Evolutionary conservation across 192 early-diverging fungal species (phyloP).

Genomic region (Pecoramyces ruminantium): DNA sequence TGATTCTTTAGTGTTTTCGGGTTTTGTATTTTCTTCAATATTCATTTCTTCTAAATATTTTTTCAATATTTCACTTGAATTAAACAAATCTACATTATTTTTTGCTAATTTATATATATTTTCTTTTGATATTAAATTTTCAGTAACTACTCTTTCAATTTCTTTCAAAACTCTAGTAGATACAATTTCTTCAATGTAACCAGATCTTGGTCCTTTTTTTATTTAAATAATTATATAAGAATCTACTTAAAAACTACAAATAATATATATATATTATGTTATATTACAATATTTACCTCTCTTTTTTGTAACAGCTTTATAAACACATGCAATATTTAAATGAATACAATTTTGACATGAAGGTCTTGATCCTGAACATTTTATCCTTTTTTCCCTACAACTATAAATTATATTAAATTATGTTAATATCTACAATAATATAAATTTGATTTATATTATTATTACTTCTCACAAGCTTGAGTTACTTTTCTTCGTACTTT

Average conservation of each 20-base stretch:
- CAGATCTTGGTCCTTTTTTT: background rate
- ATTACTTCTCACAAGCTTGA: background rate
- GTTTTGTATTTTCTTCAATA: background rate
- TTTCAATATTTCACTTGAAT: background rate
- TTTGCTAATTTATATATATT: background rate
- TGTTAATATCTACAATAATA: too few relatives aligned
- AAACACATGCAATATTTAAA: background rate
- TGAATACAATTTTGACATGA: background rate
- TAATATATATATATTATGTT: background rate
- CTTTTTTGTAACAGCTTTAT: background rate
- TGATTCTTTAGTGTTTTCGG: background rate
- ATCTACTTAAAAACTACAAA: too few relatives aligned
- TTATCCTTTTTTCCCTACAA: background rate
- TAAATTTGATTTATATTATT: background rate
- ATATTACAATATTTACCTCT: background rate
- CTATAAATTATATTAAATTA: too few relatives aligned
- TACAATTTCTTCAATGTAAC: background rate
- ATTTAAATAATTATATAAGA: too few relatives aligned
- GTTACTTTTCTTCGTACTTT: background rate
- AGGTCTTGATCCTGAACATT: background rate
- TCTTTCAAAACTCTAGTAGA: background rate
- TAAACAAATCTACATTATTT: background rate
- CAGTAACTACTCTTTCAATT: background rate
- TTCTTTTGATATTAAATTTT: background rate
- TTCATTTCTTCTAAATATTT: background rate